Evolutionary conservation across 768 basidiomycete genomes (phyloP).

Genomic region (Chalciporus sphaerocephalus): DNA sequence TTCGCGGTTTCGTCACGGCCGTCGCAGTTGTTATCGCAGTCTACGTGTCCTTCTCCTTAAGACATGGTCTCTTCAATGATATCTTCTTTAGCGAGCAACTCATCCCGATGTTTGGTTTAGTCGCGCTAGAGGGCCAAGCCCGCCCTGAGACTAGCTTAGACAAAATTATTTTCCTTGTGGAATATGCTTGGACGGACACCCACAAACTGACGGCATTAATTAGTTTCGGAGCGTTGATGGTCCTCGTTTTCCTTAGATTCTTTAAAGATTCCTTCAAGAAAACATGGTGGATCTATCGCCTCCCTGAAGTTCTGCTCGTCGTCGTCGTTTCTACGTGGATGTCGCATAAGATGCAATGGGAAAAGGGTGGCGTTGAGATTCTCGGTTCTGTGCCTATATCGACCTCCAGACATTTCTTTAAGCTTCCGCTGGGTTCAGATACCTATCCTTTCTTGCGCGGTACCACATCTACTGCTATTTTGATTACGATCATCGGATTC

Average conservation of each 20-base stretch:
- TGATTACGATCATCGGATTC: constrained; percentile 84
- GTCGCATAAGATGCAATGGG: constrained; percentile 68
- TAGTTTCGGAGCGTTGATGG: constrained; percentile 63
- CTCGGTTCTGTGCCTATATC: constrained; percentile 73
- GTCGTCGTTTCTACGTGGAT: constrained; percentile 79
- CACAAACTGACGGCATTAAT: constrained; percentile 70
- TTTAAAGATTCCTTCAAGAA: constrained; percentile 56
- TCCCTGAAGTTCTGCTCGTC: constrained; percentile 89
- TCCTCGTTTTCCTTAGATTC: constrained; percentile 58
- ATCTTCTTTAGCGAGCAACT: constrained; percentile 60
- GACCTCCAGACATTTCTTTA: constrained; percentile 59
- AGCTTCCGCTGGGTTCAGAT: constrained; percentile 61
- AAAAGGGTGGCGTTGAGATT: constrained; percentile 73
- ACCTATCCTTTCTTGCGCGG: constrained; percentile 63
- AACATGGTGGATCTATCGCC: constrained; percentile 66
- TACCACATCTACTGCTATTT: constrained; percentile 80
- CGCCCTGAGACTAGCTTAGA: constrained; percentile 68
- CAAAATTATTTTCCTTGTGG: constrained; percentile 72
- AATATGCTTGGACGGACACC: constrained; percentile 49
- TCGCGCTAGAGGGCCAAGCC: constrained; percentile 44
- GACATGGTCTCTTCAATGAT: constrained; percentile 1
- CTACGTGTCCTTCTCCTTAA: constrained; percentile 37
- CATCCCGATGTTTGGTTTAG: constrained; percentile 86
- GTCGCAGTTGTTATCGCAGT: constrained; percentile 82
- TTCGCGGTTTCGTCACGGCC: constrained; percentile 85